These are phyloP conservation scores for Trichoderma sp. DNA, from an alignment of 2,329 filamentous ascomycete species.

Conservation along the genomic window DNA sequence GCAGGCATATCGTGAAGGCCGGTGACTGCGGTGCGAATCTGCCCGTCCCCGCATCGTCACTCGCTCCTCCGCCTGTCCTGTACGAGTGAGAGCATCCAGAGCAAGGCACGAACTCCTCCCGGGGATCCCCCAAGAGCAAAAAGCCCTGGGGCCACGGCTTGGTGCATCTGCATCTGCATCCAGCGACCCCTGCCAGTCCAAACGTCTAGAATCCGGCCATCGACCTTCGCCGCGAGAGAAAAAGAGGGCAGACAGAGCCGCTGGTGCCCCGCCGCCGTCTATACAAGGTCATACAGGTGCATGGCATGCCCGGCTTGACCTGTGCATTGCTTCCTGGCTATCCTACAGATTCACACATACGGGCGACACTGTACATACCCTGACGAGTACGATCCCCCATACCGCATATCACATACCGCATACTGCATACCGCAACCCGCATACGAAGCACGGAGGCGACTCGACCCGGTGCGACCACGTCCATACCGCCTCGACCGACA, in stretches of 20 bases:
- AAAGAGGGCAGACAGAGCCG: not conserved
- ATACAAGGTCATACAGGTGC: not conserved
- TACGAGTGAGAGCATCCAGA: not conserved
- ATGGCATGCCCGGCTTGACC: not conserved
- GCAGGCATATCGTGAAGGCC: not conserved
- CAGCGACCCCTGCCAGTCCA: not conserved
- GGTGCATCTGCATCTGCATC: slow-evolving; percentile 1
- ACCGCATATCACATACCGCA: not conserved
- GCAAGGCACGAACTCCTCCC: slow-evolving; percentile 3
- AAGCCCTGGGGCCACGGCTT: slow-evolving; percentile 3
- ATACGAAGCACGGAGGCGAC: not conserved
- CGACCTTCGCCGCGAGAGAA: not conserved
- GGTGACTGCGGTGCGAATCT: slow-evolving; percentile 8
- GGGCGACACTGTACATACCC: not conserved
- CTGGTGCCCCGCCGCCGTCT: not conserved
- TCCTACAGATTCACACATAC: not conserved
- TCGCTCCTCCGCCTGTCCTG: not conserved
- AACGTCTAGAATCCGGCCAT: not conserved
- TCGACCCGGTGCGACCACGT: slow-evolving; percentile 3
- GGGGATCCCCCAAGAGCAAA: slow-evolving; percentile 4
- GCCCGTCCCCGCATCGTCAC: not conserved
- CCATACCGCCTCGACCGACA: slow-evolving; percentile 17
- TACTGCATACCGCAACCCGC: not conserved
- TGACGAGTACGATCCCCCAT: not conserved
- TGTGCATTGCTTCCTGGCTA: not conserved